Percentiles rank a stretch among this genome's conserved stretches.
Evolutionary conservation across 2,329 filamentous ascomycete genomes (phyloP).

Genomic region (Diaporthe nobilis): DNA sequence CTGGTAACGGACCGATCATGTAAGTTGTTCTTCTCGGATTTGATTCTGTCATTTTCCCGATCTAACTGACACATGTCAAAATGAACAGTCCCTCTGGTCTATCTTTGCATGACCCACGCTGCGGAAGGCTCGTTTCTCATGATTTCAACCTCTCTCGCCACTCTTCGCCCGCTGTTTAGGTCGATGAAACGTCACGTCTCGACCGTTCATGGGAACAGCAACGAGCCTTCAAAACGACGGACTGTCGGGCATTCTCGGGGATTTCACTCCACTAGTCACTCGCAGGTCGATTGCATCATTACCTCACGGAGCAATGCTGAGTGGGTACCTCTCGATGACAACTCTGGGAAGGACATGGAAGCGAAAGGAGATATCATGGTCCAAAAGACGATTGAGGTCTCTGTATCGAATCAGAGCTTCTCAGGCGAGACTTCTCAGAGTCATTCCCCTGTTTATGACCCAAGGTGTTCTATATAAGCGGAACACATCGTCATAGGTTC

Average conservation of each 20-base stretch:
- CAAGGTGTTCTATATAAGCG: not conserved
- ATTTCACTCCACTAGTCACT: constrained; percentile 14
- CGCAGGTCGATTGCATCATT: constrained; percentile 27
- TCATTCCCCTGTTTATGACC: not conserved
- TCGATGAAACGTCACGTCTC: constrained; percentile 33
- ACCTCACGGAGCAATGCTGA: constrained; percentile 14
- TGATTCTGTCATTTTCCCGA: constrained; percentile 46
- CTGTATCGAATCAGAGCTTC: not conserved
- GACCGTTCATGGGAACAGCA: constrained; percentile 4
- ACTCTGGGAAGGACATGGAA: not conserved
- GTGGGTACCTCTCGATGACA: not conserved
- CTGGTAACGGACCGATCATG: constrained; percentile 48
- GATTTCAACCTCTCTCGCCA: constrained; percentile 39
- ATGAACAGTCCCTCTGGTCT: constrained; percentile 45
- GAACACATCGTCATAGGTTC: too few species aligned
- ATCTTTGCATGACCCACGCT: constrained; percentile 49
- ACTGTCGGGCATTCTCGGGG: constrained; percentile 5
- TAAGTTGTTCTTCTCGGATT: constrained; percentile 44
- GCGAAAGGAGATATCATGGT: constrained; percentile 8
- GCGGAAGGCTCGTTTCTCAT: constrained; percentile 41
- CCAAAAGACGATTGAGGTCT: constrained; percentile 20
- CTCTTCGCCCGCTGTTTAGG: constrained; percentile 39
- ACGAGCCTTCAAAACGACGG: constrained; percentile 9
- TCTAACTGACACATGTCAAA: constrained; percentile 40
- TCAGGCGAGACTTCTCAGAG: not conserved